Base-by-base conservation (phyloP, 345 rosid species). In the Excoecaria agallocha region DNA sequence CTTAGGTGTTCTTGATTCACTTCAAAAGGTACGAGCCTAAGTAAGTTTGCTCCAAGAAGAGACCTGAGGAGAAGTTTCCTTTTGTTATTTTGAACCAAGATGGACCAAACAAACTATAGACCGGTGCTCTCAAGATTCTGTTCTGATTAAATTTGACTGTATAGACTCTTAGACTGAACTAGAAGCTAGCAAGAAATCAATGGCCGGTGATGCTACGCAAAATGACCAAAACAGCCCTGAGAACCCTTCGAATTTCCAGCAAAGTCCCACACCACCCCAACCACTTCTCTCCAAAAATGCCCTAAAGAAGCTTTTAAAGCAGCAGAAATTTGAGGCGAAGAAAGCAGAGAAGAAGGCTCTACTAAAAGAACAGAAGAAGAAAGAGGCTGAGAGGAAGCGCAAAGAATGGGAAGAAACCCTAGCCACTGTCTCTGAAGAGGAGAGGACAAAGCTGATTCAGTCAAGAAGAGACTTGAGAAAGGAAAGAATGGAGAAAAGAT, bases 271-370 rank as follows among this genome's bases (percentile, higher is more conserved):
- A 17, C 70, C 56, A 4, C 39, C 68, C 0, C 30, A 24, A 59
- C 43, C 59, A 11, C 78, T 83, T 0, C 83, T 89, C 22, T 96
- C 98, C 2, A 91, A 93, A 77, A 91, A 74, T 19, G 97, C 96
- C 22, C 92, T 88, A 72, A 96, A 91, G 88, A 91, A 86, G 89
- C 89, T 84, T 4, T 73, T 93, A 81, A 96, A 86, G 86, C 98
- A 89, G 71, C 88, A 85, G 81, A 85, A 80, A 69, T 91, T 59
- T 85, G 96, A 89, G 68, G 96, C 84, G 41, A 88, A 87, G 87
- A 95, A 93, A 78, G 89, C 94, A 4, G 97, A 91, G 92, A 95
- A 90, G 84, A 91, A 93, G 80, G 98, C 99, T 16, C 74, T 45
- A 3, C 68, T 79, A 77, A 93, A 93, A 77, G 91, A 85, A 83